Evolutionary conservation across 495 filamentous ascomycete genomes (phyloP), one percentile per base, ranked within the genome.

Genomic region (Aspergillus wentii): DNA sequence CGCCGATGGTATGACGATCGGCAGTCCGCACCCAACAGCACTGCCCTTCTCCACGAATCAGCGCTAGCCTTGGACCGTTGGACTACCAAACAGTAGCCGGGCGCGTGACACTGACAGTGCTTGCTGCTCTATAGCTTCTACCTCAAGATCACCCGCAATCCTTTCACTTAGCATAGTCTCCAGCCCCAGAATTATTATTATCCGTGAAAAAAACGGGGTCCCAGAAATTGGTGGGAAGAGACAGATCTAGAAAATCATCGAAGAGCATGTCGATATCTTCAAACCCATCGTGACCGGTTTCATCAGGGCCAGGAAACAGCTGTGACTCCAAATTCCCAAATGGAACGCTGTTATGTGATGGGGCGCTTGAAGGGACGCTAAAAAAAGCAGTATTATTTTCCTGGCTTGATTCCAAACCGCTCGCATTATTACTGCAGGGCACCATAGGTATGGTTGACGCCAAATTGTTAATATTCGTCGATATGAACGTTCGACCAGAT

Each of bases 141-240:
- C n/a, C n/a, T n/a, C n/a, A n/a, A n/a, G n/a, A n/a, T n/a, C n/a
- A n/a, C n/a, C n/a, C n/a, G n/a, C n/a, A n/a, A n/a, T n/a, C n/a
- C n/a, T n/a, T n/a, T n/a, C n/a, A n/a, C n/a, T n/a, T n/a, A n/a
- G n/a, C n/a, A n/a, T n/a, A n/a, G n/a, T n/a, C n/a, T n/a, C n/a
- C 15, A 19, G 18, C 30, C 31, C 35, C 13, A 33, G 49, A 44
- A 23, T 41, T 33, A 18, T 57, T 46, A 21, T 39, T 35, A 11
- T 35, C 13, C 2, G 38, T 23, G 15, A 55, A 48, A 44, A 65
- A 66, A 13, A 66, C 49, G n/a, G 64, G 62, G 44, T 69, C 62
- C 61, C 61, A 66, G 39, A 66, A 67, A 23, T 67, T 64, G 15
- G 61, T 64, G 2, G 62, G 65, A 3, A 67, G 44, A 5, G 62